Percentiles rank a stretch among this genome's conserved stretches.
phyloP scores from a whole-genome alignment of 805 yeast species.

The Starmerella etchellsii region DNA sequence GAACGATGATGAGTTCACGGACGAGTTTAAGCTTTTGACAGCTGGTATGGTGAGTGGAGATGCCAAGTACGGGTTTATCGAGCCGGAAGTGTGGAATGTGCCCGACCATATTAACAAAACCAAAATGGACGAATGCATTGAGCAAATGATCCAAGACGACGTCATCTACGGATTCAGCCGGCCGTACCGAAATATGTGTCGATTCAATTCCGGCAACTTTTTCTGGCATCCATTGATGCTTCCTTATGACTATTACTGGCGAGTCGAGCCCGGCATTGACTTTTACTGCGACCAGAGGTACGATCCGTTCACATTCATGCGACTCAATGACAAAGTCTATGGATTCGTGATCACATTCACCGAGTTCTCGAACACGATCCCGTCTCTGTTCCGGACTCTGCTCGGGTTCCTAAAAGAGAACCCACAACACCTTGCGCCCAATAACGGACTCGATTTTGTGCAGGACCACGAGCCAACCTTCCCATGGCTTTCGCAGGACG shows the following conservation, averaged over 20 bases:
- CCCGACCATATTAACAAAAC: constrained; percentile 60
- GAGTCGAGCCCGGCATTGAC: constrained; percentile 89
- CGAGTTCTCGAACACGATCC: constrained; percentile 76
- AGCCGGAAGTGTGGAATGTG: constrained; percentile 70
- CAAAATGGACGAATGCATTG: constrained; percentile 36
- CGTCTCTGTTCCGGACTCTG: constrained; percentile 65
- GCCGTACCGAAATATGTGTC: constrained; percentile 85
- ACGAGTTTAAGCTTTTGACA: constrained; percentile 64
- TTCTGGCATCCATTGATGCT: constrained; percentile 60
- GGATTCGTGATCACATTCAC: constrained; percentile 76
- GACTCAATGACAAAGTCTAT: constrained; percentile 63
- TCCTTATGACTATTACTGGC: constrained; percentile 79
- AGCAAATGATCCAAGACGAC: constrained; percentile 33
- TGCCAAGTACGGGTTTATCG: constrained; percentile 66
- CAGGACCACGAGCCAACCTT: constrained; percentile 37
- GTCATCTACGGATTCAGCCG: constrained; percentile 53
- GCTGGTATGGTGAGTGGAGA: constrained; percentile 59
- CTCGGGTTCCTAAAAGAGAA: constrained; percentile 49
- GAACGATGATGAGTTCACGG: constrained; percentile 73
- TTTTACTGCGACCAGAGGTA: constrained; percentile 59
- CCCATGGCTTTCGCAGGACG: constrained; percentile 12
- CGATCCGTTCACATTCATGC: constrained; percentile 76
- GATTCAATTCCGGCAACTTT: constrained; percentile 85
- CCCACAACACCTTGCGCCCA: constrained; percentile 50
- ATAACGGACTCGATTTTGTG: constrained; percentile 46